phyloP scores from a whole-genome alignment of 1,139 yeast genomes.

The Spencermartinsiella ligniputridi region DNA sequence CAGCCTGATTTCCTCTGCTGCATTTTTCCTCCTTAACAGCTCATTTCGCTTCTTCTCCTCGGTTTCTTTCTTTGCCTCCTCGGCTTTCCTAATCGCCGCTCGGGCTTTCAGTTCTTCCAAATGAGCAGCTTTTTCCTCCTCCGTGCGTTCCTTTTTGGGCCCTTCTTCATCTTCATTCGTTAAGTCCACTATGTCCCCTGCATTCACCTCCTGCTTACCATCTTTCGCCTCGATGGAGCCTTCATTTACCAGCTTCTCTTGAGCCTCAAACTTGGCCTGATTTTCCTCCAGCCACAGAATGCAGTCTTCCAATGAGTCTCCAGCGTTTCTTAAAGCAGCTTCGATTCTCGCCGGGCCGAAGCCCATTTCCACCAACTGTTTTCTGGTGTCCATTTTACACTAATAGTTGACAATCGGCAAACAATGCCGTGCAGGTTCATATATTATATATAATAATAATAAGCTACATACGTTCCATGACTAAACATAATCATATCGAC shows the following conservation, averaged over 20 bases:
- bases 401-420: too few relatives aligned
- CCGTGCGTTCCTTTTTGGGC: conserved; percentile 22
- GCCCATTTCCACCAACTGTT: conserved; percentile 33
- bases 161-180: conserved; percentile 7
- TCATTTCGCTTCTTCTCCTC: conserved; percentile 31
- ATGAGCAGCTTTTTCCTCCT: conserved; percentile 31
- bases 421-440: too few relatives aligned
- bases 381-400: conserved; percentile 5
- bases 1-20: conserved; percentile 28
- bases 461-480: too few relatives aligned
- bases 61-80: conserved; percentile 30
- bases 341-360: conserved; percentile 32
- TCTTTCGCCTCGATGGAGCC: conserved; percentile 1
- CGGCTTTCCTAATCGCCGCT: conserved; percentile 30
- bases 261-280: conserved; percentile 19
- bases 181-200: too few relatives aligned
- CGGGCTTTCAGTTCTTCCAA: conserved; percentile 28
- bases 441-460: too few relatives aligned
- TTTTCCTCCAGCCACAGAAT: conserved; percentile 34
- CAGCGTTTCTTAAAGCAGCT: conserved; percentile 28
- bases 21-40: conserved; percentile 30
- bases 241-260: conserved; percentile 10
- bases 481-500: too few relatives aligned
- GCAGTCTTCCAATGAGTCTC: conserved; percentile 29
- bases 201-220: conserved; percentile 6